These are phyloP conservation scores for Mycena leptocephala DNA, from an alignment of 768 basidiomycete species.

Conservation along the genomic window DNA sequence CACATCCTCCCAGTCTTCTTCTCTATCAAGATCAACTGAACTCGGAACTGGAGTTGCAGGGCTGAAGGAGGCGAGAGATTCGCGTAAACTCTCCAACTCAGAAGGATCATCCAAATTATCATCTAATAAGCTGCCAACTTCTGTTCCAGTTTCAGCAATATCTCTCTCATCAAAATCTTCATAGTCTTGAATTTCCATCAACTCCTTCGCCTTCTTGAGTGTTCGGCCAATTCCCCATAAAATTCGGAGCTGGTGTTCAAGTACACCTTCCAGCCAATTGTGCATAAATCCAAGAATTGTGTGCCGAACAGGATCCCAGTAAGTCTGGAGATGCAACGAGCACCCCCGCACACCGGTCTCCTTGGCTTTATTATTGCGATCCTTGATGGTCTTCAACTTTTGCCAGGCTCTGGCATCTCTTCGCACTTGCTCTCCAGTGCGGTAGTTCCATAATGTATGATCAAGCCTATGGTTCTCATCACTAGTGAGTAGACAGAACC, in stretches of 20 bases:
- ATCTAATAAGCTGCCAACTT: background rate
- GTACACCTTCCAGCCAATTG: slow-evolving; percentile 32
- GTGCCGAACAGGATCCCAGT: slow-evolving; percentile 36
- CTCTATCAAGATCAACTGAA: background rate
- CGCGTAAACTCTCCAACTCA: too few species aligned
- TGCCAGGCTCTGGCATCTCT: too few species aligned
- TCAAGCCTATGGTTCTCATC: slow-evolving; percentile 17
- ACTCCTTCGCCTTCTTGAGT: background rate
- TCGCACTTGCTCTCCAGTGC: too few species aligned
- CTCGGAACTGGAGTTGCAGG: slow-evolving; percentile 5
- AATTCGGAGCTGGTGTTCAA: slow-evolving; percentile 28
- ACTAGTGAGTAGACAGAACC: slow-evolving; percentile 22
- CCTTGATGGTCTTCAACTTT: too few species aligned
- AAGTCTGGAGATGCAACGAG: slow-evolving; percentile 28
- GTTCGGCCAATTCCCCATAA: slow-evolving; percentile 35
- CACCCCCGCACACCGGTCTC: slow-evolving; percentile 33
- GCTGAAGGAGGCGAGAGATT: background rate
- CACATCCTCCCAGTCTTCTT: too few species aligned
- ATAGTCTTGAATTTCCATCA: slow-evolving; percentile 7
- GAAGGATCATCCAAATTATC: too few species aligned
- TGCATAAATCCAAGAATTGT: slow-evolving; percentile 39
- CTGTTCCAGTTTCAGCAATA: background rate
- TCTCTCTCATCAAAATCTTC: slow-evolving; percentile 6
- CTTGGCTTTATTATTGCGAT: too few species aligned
- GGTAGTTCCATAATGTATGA: too few species aligned